Evolutionary conservation across 768 basidiomycete species (phyloP).

Genomic region (Clathrus columnatus): DNA sequence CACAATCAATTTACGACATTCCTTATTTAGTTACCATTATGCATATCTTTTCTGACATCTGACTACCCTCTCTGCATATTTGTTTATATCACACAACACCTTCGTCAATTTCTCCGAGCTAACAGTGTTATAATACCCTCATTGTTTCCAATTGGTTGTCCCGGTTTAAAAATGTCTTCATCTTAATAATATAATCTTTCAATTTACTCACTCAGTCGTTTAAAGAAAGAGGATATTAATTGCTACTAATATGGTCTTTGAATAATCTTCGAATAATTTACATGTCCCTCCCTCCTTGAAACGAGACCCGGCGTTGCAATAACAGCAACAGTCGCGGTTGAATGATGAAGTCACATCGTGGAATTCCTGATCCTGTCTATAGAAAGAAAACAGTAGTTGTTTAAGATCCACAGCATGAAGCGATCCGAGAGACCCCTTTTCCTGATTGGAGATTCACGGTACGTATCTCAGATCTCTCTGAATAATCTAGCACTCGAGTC

Average conservation of each 20-base stretch:
- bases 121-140: neutral
- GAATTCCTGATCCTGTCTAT: no score
- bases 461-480: slow-evolving; percentile 1
- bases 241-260: no score
- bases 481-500: neutral
- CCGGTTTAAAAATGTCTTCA: no score
- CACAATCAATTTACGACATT: neutral
- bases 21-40: neutral
- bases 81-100: neutral
- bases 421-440: neutral
- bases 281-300: neutral
- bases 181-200: no score
- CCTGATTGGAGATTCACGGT: neutral
- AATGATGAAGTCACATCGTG: no score
- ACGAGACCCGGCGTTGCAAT: no score
- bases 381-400: no score
- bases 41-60: neutral
- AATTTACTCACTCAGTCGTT: no score
- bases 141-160: neutral
- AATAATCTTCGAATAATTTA: neutral
- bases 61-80: neutral
- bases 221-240: no score
- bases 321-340: no score
- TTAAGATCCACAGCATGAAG: neutral
- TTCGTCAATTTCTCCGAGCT: no score